Evolutionary conservation across 805 yeast genomes (phyloP), one percentile per base, ranked within the genome.

Genomic region (Myxozyma mucilagina): DNA sequence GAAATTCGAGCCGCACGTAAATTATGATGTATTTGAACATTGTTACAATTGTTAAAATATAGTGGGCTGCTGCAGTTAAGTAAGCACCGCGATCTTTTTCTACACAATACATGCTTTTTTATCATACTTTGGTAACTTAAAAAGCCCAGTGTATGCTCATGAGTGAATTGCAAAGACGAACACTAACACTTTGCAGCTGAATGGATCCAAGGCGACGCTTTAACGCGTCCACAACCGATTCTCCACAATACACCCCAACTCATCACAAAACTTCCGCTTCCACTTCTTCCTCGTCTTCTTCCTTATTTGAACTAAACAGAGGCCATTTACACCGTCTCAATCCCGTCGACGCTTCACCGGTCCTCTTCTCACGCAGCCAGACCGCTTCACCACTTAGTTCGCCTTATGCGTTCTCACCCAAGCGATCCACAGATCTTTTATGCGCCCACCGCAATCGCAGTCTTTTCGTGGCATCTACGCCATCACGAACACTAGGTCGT

Each of bases 301-400:
- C 60, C 10, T 36, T 38, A 18, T 62, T 62, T 38, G 60, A 43
- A 32, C 60, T 62, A 11, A 62, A 62, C 43, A 39, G 56, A 3
- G 66, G 66, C 13, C 61, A 62, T 45, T 44, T 62, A 5, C 53
- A 47, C n/a, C 53, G 64, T n/a, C 48, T 62, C 35, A 55, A 51
- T 8, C 51, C 50, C 5, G 51, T 24, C 14, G 32, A 32, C 32
- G 55, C 55, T 5, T 62, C 66, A 10, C 66, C 66, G 1, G 14
- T 62, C 14, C 54, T 62, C 18, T 62, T 56, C 49, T 54, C 55
- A 45, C 63, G 61, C 45, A 53, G 56, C 48, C 44, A 47, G 18
- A 47, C 57, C 9, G 36, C 47, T 14, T 59, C 63, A 4, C 60
- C 63, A 18, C 44, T 50, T 31, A 34, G 47, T 42, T 59, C 61